Evolutionary conservation across 176 grass and related monocot genomes (phyloP), one percentile per base, ranked within the genome.

Genomic region (Raddia distichophylla): DNA sequence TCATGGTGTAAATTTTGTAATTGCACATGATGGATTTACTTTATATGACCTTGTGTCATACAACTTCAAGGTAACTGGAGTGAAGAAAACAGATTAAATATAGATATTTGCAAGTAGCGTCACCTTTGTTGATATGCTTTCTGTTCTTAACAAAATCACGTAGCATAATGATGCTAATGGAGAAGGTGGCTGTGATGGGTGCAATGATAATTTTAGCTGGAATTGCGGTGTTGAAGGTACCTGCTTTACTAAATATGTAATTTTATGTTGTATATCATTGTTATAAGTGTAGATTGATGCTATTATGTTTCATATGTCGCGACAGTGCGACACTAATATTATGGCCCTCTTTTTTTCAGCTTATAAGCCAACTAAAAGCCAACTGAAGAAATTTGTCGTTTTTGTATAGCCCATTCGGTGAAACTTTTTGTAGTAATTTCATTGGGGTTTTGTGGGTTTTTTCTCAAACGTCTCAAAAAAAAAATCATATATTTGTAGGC

Each of bases 181-280:
- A 74, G 93, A 99, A 91, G 2, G 73, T 72, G 96, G 96, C 11
- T 55, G 76, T 72, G 93, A 99, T 93, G 96, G 96, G 66, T 84
- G 93, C 75, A 93, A 90, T 81, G 96, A 95, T 75, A 99, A 99
- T 60, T 88, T 90, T 60, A 99, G 93, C 85, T 99, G 96, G 96
- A 99, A 99, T 69, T 91, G 96, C 91, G 96, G 93, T 86, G 86
- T 87, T 81, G 96, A 99, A 99, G 96, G 96, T 99, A 91, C 57
- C 67, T 77, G 14, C 6, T 83, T 70, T 66, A 86, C 33, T 70
- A 32, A 72, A 53, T 81, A 76, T 54, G 14, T 61, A 45, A 10
- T 15, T 52, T 18, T 77, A 32, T 35, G 77, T 56, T 59, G 72
- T 40, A 77, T 14, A 81, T 71, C 17, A 10, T 8, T 59, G 27